Conservation (phyloP, 352 stramenopile species). For the Pythium chondricola region DNA sequence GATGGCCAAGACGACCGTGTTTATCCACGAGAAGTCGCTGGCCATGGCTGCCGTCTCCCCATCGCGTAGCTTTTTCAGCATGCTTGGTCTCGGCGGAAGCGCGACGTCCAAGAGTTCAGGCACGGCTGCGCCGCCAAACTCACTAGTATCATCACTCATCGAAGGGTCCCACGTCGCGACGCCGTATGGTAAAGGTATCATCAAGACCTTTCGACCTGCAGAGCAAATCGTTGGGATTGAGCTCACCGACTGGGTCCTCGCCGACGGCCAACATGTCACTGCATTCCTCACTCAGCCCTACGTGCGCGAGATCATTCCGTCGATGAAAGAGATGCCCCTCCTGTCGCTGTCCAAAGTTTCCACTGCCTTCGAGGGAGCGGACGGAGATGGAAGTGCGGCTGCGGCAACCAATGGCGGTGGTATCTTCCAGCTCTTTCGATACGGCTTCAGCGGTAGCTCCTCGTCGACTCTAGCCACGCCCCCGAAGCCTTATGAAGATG, state of each 20-base stretch:
- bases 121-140: slow-evolving; percentile 1
- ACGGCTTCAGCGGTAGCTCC: slow-evolving; percentile 27
- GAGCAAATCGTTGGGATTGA: slow-evolving; percentile 46
- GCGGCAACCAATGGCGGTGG: slow-evolving; percentile 35
- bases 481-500: slow-evolving; percentile 31
- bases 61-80: slow-evolving; percentile 63
- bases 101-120: slow-evolving; percentile 13
- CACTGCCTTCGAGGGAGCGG: slow-evolving; percentile 2
- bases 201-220: slow-evolving; percentile 32
- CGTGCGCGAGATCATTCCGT: slow-evolving; percentile 22
- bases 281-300: slow-evolving; percentile 48
- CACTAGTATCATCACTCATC: slow-evolving; percentile 8
- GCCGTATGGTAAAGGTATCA: slow-evolving; percentile 52
- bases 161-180: slow-evolving; percentile 42
- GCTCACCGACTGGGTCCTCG: slow-evolving; percentile 46
- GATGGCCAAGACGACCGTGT: slow-evolving; percentile 28
- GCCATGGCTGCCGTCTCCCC: slow-evolving; percentile 45
- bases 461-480: not conserved
- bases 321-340: slow-evolving; percentile 28
- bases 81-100: slow-evolving; percentile 39
- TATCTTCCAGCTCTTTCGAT: slow-evolving; percentile 69
- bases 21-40: slow-evolving; percentile 52
- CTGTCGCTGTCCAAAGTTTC: slow-evolving; percentile 28
- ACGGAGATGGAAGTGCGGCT: not conserved
- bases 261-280: slow-evolving; percentile 29